A percentile compares a stretch with the other conserved stretches of the same genome.
phyloP scores from a whole-genome alignment of 148 eudicot genomes.

The Rhododendron vialii region DNA sequence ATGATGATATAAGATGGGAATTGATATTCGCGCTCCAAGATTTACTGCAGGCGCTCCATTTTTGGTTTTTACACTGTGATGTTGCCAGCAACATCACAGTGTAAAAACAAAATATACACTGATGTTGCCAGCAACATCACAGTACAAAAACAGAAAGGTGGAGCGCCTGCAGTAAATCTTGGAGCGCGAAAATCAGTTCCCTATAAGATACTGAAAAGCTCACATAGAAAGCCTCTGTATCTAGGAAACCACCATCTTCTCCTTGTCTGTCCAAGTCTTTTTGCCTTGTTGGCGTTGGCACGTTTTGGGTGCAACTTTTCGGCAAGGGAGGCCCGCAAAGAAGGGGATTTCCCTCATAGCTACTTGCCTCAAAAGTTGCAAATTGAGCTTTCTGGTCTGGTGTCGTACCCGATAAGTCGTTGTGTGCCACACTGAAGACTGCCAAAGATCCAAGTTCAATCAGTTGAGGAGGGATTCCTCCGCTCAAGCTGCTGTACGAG shows the following conservation, averaged over 20 bases:
- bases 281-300: not conserved
- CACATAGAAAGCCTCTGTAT: not conserved
- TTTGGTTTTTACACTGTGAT: no score
- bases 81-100: no score
- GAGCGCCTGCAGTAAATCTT: no score
- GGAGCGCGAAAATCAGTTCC: no score
- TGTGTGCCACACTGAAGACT: not conserved
- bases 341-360: constrained; percentile 5
- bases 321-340: not conserved
- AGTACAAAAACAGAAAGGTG: no score
- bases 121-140: no score
- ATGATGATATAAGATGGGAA: not conserved
- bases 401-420: not conserved
- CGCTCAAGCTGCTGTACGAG: not conserved
- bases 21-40: no score
- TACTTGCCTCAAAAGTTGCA: not conserved
- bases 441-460: not conserved
- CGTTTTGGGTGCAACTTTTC: not conserved
- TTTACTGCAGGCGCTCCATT: no score
- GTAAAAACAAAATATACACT: no score
- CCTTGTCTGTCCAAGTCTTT: not conserved
- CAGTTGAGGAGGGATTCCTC: not conserved
- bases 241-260: not conserved
- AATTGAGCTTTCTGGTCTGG: not conserved
- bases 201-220: not conserved